Evolutionary conservation across 192 early-diverging fungal species (phyloP).

Genomic region (Gonapodya prolifera): DNA sequence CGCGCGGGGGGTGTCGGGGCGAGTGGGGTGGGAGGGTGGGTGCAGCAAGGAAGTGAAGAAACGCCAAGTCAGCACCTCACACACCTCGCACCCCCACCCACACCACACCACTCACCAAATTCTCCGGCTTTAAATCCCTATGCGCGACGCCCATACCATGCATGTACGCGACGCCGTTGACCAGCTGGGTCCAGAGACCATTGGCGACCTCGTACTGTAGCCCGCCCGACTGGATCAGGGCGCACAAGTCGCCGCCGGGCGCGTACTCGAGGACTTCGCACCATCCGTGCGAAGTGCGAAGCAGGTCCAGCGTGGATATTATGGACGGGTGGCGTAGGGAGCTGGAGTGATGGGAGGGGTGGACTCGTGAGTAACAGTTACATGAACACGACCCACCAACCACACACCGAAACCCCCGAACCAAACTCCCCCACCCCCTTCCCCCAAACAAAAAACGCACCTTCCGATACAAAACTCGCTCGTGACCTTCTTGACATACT

Average conservation of each 20-base stretch:
- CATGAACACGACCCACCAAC: background rate
- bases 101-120: slow-evolving; percentile 25
- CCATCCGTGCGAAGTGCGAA: slow-evolving; percentile 15
- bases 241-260: slow-evolving; percentile 8
- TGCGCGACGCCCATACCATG: slow-evolving; percentile 57
- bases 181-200: slow-evolving; percentile 2
- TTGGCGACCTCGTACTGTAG: background rate
- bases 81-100: background rate
- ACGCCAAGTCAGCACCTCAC: background rate
- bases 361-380: background rate
- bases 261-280: slow-evolving; percentile 51
- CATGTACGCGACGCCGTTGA: slow-evolving; percentile 35
- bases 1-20: background rate
- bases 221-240: slow-evolving; percentile 4
- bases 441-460: background rate
- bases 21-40: background rate
- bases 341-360: background rate
- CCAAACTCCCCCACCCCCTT: background rate
- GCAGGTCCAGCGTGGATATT: slow-evolving; percentile 64
- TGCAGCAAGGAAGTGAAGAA: background rate
- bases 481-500: slow-evolving; percentile 70
- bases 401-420: background rate
- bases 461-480: slow-evolving; percentile 74
- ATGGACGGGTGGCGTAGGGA: slow-evolving; percentile 64
- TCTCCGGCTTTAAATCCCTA: slow-evolving; percentile 73